phyloP scores from a whole-genome alignment of 352 stramenopile genomes.

The Phytopythium litorale region DNA sequence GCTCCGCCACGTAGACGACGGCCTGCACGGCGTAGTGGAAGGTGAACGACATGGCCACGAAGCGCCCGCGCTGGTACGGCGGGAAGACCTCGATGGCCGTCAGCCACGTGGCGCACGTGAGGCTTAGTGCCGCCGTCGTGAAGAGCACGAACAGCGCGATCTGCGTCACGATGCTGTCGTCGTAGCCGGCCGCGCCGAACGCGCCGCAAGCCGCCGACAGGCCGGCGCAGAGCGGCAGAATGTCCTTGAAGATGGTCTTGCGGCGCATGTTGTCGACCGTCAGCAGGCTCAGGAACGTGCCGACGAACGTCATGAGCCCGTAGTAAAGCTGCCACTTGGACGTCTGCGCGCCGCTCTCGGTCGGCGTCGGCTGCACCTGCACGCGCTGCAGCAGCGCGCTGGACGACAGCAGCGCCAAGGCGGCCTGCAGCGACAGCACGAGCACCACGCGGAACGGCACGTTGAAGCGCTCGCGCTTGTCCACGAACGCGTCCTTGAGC shows the following conservation, averaged over 20 bases:
- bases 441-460: constrained; percentile 65
- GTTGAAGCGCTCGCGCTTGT: constrained; percentile 63
- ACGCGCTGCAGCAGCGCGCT: constrained; percentile 64
- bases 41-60: constrained; percentile 65
- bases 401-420: constrained; percentile 71
- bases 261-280: constrained; percentile 82
- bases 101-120: constrained; percentile 82
- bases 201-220: constrained; percentile 60
- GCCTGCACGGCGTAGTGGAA: constrained; percentile 76
- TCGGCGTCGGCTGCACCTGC: constrained; percentile 42
- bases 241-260: constrained; percentile 88
- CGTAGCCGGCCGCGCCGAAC: constrained; percentile 40
- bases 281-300: constrained; percentile 60
- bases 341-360: constrained; percentile 44
- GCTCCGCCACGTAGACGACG: constrained; percentile 50
- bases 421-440: constrained; percentile 53
- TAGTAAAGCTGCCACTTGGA: constrained; percentile 82
- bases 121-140: constrained; percentile 49
- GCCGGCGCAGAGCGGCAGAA: constrained; percentile 61
- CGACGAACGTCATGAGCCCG: constrained; percentile 68
- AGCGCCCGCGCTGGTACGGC: constrained; percentile 67
- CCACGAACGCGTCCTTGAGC: constrained; percentile 58
- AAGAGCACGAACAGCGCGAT: constrained; percentile 79
- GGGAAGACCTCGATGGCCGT: constrained; percentile 84
- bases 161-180: constrained; percentile 43